Base-by-base conservation (phyloP, 2,329 filamentous ascomycete genomes). In the Epichloe sp. region DNA sequence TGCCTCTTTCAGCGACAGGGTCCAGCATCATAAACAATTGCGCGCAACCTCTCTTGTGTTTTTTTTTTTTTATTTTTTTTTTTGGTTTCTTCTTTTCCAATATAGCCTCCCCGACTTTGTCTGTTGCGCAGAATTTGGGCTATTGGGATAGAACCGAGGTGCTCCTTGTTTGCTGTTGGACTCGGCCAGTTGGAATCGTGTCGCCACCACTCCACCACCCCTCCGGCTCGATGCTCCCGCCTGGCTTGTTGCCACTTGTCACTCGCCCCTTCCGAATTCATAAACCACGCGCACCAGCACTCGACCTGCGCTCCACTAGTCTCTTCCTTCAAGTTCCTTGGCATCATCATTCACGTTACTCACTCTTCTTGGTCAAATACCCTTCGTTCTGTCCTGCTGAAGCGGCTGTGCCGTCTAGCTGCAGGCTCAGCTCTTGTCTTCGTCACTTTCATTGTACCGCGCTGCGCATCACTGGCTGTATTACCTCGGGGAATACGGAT, bases 21-120 rank as follows among this genome's bases (percentile, higher is more conserved):
- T 48, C 46, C 26, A 37, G n/a, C n/a, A 44, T 43, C n/a, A 44
- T 52, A 52, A 52, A 42, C 49, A 51, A 43, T 23, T 23, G 36
- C 5, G 26, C 14, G 19, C 35, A 47, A 14, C 35, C 45, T n/a
- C 42, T 41, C 23, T 26, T 26, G 23, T 14, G 31, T 1, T 8
- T 31, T 31, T 31, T 31, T 10, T 31, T 26, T 40, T 43, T n/a
- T 37, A 6, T 23, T 23, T 23, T 23, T 6, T 23, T 10, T 8
- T 19, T 19, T 1, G 19, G 15, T 23, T 51, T 21, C 26, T 40
- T 36, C 36, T 5, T 36, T 6, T 23, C 41, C 34, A 14, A 47
- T 37, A 35, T n/a, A 34, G 15, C 23, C 19, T 21, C 11, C n/a
- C 11, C 23, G 11, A 17, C 26, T 38, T 21, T 31, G 26, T 31